A percentile compares a stretch with the other conserved stretches of the same genome.
Conservation (phyloP, 2,329 filamentous ascomycete species). For the Ceratocystis papillata region DNA sequence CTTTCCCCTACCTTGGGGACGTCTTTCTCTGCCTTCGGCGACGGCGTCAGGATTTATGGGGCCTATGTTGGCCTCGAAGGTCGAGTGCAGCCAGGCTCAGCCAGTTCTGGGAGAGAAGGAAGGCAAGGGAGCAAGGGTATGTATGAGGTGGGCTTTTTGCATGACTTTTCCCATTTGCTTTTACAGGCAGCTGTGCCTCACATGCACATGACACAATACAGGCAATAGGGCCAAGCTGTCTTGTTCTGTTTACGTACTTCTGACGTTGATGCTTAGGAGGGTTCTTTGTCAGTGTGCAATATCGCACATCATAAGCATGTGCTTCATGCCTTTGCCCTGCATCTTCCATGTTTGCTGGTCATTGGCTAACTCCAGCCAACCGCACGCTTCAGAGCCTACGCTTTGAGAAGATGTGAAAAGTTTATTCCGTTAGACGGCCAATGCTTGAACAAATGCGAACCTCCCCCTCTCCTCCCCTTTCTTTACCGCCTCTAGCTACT, state of each 20-base stretch:
- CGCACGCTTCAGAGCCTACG: not conserved
- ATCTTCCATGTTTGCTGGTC: not conserved
- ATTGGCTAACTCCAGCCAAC: no score
- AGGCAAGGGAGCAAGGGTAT: not conserved
- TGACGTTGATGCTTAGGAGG: not conserved
- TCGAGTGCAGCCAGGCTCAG: not conserved
- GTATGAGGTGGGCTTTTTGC: not conserved
- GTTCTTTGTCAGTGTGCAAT: not conserved
- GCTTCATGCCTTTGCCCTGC: not conserved
- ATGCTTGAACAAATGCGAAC: not conserved
- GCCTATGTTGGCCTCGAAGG: not conserved
- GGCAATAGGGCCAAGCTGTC: not conserved
- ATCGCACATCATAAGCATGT: constrained; percentile 6
- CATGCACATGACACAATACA: not conserved
- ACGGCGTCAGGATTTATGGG: constrained; percentile 16
- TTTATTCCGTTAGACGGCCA: not conserved
- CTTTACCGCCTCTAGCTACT: not conserved
- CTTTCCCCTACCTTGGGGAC: not conserved
- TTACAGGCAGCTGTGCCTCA: not conserved
- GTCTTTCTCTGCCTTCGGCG: constrained; percentile 17
- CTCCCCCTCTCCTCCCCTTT: not conserved
- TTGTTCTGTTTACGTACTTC: not conserved
- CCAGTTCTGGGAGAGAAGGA: not conserved
- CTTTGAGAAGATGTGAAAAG: not conserved
- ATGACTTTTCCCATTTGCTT: not conserved